Base-by-base conservation (phyloP, 1,284 basidiomycete genomes). In the Omphalotus olearius region DNA sequence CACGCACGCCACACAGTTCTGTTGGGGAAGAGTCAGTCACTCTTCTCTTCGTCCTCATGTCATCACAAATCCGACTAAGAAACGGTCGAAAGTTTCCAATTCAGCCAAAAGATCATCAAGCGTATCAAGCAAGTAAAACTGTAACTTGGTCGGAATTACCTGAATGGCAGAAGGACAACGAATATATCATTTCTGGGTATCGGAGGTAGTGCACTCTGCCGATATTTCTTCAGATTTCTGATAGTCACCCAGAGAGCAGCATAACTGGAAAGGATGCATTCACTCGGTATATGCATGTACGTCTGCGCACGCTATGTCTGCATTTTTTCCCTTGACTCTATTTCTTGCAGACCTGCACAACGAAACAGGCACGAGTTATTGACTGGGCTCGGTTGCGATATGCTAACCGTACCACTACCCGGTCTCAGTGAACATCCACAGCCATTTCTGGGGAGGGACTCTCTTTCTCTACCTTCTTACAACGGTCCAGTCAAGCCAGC, bases 381-480 rank as follows among this genome's bases (percentile, higher is more conserved):
- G n/a, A 30, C 38, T 23, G 20, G 30, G 30, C 30, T 13, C 30
- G 13, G 30, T 33, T 33, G 30, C 13, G 30, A 9, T 13, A 25
- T 11, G n/a, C 23, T 35, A 13, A n/a, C 14, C 14, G 11, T 11
- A 30, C n/a, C n/a, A n/a, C 20, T 25, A n/a, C 17, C 26, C 42
- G 33, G n/a, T 45, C 46, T 33, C 55, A 93, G 91, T 96, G 56
- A 96, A 97, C 69, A 93, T 96, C 48, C 91, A 94, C 67, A 89
- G 80, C 47, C 93, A 96, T 64, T 73, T 94, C 6, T 79, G 83
- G 73, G 91, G 87, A 26, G 85, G 87, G 14, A 62, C 83, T 10
- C 62, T 90, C 47, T 93, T 93, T 64, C 60, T 71, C 16, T 78
- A 83, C 60, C 72, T 91, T 49, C 65, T 86, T 45, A 68, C 69